These are phyloP conservation scores for Fusarium transvaalense DNA, from an alignment of 2,329 filamentous ascomycete genomes.

Conservation along the genomic window DNA sequence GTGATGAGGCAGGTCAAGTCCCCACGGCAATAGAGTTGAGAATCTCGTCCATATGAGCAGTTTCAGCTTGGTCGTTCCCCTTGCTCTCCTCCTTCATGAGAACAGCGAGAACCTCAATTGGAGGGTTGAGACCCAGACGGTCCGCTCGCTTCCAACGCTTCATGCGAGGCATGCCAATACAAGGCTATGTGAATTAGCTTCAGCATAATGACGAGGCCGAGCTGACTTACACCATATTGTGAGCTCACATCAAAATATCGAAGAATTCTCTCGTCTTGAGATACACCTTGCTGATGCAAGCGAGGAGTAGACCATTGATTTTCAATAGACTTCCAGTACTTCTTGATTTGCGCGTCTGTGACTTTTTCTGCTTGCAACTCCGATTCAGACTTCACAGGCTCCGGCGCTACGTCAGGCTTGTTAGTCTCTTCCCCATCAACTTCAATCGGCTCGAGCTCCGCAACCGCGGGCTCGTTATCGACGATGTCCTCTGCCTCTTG, in stretches of 20 bases:
- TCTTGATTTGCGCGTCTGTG: constrained; percentile 75
- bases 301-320: constrained; percentile 73
- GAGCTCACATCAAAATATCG: constrained; percentile 92
- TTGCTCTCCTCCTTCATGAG: constrained; percentile 77
- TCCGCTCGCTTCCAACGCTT: constrained; percentile 92
- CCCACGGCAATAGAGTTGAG: constrained; percentile 63
- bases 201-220: background rate
- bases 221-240: constrained; percentile 87
- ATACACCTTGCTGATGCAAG: constrained; percentile 82
- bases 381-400: constrained; percentile 60
- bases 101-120: constrained; percentile 90
- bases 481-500: constrained; percentile 32
- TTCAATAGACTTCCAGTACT: constrained; percentile 84
- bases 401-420: constrained; percentile 42
- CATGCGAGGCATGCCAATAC: constrained; percentile 83
- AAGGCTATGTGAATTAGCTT: constrained; percentile 67
- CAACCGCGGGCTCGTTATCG: constrained; percentile 33
- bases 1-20: constrained; percentile 41
- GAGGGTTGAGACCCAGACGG: constrained; percentile 84
- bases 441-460: constrained; percentile 35
- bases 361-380: constrained; percentile 73
- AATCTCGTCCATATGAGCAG: constrained; percentile 80
- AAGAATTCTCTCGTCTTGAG: constrained; percentile 84
- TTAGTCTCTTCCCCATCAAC: constrained; percentile 42
- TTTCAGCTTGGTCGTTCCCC: constrained; percentile 67